Evolutionary conservation across 495 filamentous ascomycete genomes (phyloP), one percentile per base, ranked within the genome.

Genomic region (Tetracladium marchalianum): DNA sequence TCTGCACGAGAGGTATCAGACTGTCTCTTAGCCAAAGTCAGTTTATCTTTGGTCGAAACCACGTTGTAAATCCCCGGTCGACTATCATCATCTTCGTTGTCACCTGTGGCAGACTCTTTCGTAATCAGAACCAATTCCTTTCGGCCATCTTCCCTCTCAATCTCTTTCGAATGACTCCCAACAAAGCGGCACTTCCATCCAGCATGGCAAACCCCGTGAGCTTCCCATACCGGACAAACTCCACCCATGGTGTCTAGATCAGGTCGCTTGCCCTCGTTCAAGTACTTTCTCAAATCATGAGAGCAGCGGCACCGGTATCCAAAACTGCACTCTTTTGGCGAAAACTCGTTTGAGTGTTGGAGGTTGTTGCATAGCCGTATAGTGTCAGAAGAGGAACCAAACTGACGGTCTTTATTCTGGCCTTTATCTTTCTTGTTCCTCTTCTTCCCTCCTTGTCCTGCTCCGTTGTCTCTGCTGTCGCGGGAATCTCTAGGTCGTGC

Each of bases 121-220:
- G 60, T 65, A 32, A 84, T 53, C 32, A 96, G 73, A 8, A 89
- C 66, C 32, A 98, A 67, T 62, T 97, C 90, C 45, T 82, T 85
- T 47, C 75, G 73, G 6, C 87, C 90, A 60, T 92, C 88, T 39
- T 76, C 77, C 5, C 66, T 76, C 41, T 81, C 75, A 19, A 84
- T 61, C 63, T 95, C 87, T 41, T 78, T 70, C 49, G 82, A 85
- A 61, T 98, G 92, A 33, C 84, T 87, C 41, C 70, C 71, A 12
- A 85, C 81, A 56, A 94, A 88, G 11, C 90, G 85, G 61, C 92
- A 98, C 56, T 84, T 93, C 89, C 90, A 98, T 1, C 92, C 92
- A 12, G 80, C 74, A 42, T 68, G 64, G 55, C 92, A 98, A 52
- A 68, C 76, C 31, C 92, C 93, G 19, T 76, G 70, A 8, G 68